These are phyloP conservation scores for Paxillus involutus DNA, from an alignment of 768 basidiomycete genomes.

Conservation along the genomic window DNA sequence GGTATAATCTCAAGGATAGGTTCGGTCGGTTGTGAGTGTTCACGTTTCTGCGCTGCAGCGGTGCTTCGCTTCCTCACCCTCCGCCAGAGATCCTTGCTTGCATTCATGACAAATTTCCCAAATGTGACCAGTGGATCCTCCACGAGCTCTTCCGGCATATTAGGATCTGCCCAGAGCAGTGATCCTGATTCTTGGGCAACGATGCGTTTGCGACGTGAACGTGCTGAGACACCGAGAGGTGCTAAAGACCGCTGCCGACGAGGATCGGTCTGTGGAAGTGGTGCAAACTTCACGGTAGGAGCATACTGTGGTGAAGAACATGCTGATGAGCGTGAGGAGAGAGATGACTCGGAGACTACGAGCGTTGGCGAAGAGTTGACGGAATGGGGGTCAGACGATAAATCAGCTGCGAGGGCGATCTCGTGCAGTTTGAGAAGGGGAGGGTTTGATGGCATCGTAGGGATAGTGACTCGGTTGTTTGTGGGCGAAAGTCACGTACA, in stretches of 20 bases:
- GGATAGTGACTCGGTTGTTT: background rate
- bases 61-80: constrained; percentile 42
- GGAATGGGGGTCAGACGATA: constrained; percentile 14
- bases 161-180: constrained; percentile 20
- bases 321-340: constrained; percentile 13
- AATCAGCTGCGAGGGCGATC: constrained; percentile 7
- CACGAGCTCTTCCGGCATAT: constrained; percentile 26
- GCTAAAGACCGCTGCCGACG: constrained; percentile 46
- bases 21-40: constrained; percentile 3
- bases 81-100: constrained; percentile 41
- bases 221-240: constrained; percentile 56
- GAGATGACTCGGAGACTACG: constrained; percentile 8
- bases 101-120: constrained; percentile 52
- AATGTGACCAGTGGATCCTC: constrained; percentile 51
- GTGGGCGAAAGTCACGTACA: background rate
- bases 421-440: constrained; percentile 14
- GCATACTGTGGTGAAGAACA: constrained; percentile 12
- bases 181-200: constrained; percentile 20
- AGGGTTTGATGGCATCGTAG: background rate
- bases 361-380: constrained; percentile 12
- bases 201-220: constrained; percentile 25
- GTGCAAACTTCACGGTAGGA: constrained; percentile 55
- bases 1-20: constrained; percentile 22
- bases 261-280: constrained; percentile 52
- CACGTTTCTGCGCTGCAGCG: constrained; percentile 9